Evolutionary conservation across 805 yeast species (phyloP).

Genomic region (Candida namnaoensis): DNA sequence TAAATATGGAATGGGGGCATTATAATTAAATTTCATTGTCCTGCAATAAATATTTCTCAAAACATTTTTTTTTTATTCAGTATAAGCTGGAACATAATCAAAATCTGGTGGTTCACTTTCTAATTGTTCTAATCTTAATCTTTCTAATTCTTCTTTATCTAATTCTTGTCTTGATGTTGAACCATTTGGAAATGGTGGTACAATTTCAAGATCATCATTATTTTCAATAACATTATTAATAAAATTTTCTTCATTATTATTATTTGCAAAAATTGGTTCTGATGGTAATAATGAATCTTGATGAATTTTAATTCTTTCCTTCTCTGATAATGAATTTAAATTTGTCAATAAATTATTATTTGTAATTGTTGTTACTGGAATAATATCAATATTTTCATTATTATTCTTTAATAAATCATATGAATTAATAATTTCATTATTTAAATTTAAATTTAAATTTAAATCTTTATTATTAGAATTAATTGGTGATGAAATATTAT

Average conservation of each 20-base stretch:
- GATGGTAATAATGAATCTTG: slow-evolving; percentile 62
- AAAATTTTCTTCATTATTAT: too few relatives aligned
- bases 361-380: too few relatives aligned
- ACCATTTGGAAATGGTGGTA: background rate
- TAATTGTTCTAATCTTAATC: slow-evolving; percentile 23
- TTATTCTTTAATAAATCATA: too few relatives aligned
- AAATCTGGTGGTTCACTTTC: slow-evolving; percentile 34
- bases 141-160: slow-evolving; percentile 34
- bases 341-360: too few relatives aligned
- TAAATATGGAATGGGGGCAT: too few relatives aligned
- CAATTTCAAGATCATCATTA: background rate
- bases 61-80: too few relatives aligned
- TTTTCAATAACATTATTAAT: background rate
- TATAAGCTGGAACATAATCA: slow-evolving; percentile 18
- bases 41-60: background rate
- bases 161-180: slow-evolving; percentile 14
- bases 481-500: too few relatives aligned
- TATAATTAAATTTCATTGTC: background rate
- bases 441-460: too few relatives aligned
- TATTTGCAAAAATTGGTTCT: slow-evolving; percentile 24
- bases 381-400: too few relatives aligned
- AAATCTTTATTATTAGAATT: too few relatives aligned
- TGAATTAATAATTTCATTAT: too few relatives aligned
- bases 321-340: slow-evolving; percentile 36
- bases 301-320: slow-evolving; percentile 41